A percentile compares a stretch with the other conserved stretches of the same genome.
Conservation (phyloP, 1,284 basidiomycete genomes). For the Malassezia obtusa region DNA sequence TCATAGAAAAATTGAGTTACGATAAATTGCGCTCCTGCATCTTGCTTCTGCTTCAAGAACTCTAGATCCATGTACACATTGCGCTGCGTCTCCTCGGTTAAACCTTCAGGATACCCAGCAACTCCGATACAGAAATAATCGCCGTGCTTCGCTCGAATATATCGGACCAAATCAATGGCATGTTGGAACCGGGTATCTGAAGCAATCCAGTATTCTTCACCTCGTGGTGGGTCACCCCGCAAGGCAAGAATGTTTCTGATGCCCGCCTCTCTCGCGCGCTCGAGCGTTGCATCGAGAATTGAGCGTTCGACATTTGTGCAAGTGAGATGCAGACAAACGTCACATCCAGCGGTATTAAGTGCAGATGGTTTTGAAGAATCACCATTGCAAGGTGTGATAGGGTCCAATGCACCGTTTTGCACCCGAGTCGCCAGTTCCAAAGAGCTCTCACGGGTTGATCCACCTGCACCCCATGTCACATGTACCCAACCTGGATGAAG, state of each 20-base stretch:
- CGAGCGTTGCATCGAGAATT: conserved; percentile 64
- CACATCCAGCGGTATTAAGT: conserved; percentile 55
- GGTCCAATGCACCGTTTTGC: conserved; percentile 33
- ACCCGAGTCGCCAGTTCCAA: conserved; percentile 59
- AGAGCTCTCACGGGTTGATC: conserved; percentile 75
- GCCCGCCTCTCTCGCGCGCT: conserved; percentile 69
- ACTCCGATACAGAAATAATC: conserved; percentile 84
- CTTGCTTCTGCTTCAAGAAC: conserved; percentile 76
- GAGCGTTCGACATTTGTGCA: conserved; percentile 84
- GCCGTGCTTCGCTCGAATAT: conserved; percentile 78
- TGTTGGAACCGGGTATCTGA: conserved; percentile 76
- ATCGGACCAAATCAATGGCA: conserved; percentile 77
- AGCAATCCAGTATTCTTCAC: conserved; percentile 82
- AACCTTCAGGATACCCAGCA: conserved; percentile 84
- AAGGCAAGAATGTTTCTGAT: conserved; percentile 86
- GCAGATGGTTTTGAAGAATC: background rate
- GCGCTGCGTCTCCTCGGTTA: conserved; percentile 51
- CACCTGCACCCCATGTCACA: conserved; percentile 95
- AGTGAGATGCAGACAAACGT: conserved; percentile 86
- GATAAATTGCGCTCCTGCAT: conserved; percentile 90
- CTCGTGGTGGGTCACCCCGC: conserved; percentile 74
- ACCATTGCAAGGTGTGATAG: conserved; percentile 13
- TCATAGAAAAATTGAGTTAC: conserved; percentile 98
- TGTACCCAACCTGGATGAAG: conserved; percentile 53
- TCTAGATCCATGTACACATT: conserved; percentile 62